Evolutionary conservation across 208 protist genomes (phyloP).

Genomic region (Leishmania tarentolae): DNA sequence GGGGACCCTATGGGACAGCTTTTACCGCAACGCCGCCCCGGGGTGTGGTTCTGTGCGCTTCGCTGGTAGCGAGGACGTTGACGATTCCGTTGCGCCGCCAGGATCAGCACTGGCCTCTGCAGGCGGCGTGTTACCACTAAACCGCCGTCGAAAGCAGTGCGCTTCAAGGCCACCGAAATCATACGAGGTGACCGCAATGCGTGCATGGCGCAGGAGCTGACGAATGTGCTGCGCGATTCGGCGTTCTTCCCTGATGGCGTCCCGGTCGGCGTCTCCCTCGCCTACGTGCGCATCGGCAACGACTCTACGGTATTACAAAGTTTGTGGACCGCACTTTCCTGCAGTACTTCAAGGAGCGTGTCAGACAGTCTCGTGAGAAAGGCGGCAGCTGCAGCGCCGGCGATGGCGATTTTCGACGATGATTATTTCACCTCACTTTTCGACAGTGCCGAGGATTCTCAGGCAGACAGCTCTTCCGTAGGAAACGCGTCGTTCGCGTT

Average conservation of each 20-base stretch:
- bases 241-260: slow-evolving; percentile 46
- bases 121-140: not conserved
- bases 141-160: not conserved
- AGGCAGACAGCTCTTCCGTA: not conserved
- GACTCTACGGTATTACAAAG: slow-evolving; percentile 69
- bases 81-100: not conserved
- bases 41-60: not conserved
- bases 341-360: slow-evolving; percentile 71
- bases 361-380: slow-evolving; percentile 15
- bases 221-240: slow-evolving; percentile 27
- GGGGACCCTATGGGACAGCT: not conserved
- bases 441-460: slow-evolving; percentile 13
- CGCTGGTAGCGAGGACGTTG: not conserved
- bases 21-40: not conserved
- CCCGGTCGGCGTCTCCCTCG: slow-evolving; percentile 44
- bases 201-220: slow-evolving; percentile 1
- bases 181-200: not conserved
- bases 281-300: slow-evolving; percentile 67
- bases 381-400: not conserved
- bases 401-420: slow-evolving; percentile 6
- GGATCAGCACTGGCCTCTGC: not conserved
- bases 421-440: slow-evolving; percentile 5
- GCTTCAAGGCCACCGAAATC: not conserved
- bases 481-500: slow-evolving; percentile 13
- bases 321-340: slow-evolving; percentile 69